A percentile compares a stretch with the other conserved stretches of the same genome.
Conservation (phyloP, 768 basidiomycete species). For the Lactarius vividus region DNA sequence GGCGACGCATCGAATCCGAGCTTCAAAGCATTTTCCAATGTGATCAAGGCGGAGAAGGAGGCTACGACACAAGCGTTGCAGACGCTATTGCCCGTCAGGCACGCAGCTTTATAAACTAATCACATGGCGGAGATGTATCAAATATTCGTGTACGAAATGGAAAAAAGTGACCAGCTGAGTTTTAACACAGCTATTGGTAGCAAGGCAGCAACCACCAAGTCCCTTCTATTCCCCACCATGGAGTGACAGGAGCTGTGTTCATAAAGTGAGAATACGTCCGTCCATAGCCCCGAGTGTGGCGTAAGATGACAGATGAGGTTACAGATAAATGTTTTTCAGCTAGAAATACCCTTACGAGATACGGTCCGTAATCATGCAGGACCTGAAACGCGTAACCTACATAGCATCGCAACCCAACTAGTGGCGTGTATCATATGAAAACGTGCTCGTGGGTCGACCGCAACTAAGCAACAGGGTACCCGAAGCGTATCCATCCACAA, state of each 20-base stretch:
- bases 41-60: conserved; percentile 78
- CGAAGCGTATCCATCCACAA: too few species aligned
- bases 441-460: not conserved
- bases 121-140: not conserved
- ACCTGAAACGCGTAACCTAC: not conserved
- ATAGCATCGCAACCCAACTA: not conserved
- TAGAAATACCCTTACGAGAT: not conserved
- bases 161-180: not conserved
- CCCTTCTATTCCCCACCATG: not conserved
- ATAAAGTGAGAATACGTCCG: not conserved
- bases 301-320: too few species aligned
- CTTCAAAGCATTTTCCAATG: conserved; percentile 69
- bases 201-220: not conserved
- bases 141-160: not conserved
- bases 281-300: not conserved
- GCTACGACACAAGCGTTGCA: conserved; percentile 45
- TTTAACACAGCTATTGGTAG: not conserved
- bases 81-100: conserved; percentile 31
- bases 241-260: not conserved
- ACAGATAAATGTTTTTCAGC: too few species aligned
- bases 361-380: not conserved
- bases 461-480: not conserved
- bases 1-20: conserved; percentile 57
- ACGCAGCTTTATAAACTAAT: conserved; percentile 2
- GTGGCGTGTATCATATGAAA: not conserved